Evolutionary conservation across 176 grass and related monocot genomes (phyloP), one percentile per base, ranked within the genome.

Genomic region (Ananas comosus): DNA sequence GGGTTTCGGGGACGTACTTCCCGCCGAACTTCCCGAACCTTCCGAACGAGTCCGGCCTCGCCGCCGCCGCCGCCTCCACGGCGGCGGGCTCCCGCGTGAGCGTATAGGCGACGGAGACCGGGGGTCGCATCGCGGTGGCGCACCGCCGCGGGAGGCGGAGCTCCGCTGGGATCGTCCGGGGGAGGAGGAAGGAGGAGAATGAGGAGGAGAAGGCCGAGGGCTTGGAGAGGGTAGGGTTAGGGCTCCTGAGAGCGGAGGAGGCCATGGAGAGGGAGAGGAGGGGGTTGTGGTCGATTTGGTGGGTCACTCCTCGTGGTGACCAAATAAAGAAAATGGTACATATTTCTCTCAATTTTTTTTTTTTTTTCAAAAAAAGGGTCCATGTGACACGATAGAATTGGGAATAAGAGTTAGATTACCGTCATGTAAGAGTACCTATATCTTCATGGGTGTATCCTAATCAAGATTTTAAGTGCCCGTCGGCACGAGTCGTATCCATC

Each of bases 1-100:
- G 85, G 16, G 94, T 99, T 74, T 99, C 89, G 0, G 94, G 94
- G 8, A 99, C 94, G 68, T 99, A 99, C 89, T 99, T 99, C 7
- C 94, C 90, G 28, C 94, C 90, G 23, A 99, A 99, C 74, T 67
- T 81, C 11, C 94, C 94, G 73, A 99, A 99, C 71, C 89, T 49
- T 2, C 90, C 94, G 53, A 88, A 85, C 9, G 64, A 53, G 64
- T 99, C 89, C 7, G 94, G 94, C 72, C 94, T 77, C 6, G 63
- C 6, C 12, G 28, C 65, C 22, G 22, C 22, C 22, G 11, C 16
- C 12, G 84, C 76, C 74, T 53, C 76, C 17, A 18, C 58, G 9
- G 50, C 77, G 0, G 67, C 47, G 4, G 83, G 28, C 13, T 75
- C 25, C 1, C 18, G 42, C 50, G 19, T 58, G 17, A 65, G 70